Evolutionary conservation across 1,284 basidiomycete species (phyloP).

Genomic region (Testicularia cyperi): DNA sequence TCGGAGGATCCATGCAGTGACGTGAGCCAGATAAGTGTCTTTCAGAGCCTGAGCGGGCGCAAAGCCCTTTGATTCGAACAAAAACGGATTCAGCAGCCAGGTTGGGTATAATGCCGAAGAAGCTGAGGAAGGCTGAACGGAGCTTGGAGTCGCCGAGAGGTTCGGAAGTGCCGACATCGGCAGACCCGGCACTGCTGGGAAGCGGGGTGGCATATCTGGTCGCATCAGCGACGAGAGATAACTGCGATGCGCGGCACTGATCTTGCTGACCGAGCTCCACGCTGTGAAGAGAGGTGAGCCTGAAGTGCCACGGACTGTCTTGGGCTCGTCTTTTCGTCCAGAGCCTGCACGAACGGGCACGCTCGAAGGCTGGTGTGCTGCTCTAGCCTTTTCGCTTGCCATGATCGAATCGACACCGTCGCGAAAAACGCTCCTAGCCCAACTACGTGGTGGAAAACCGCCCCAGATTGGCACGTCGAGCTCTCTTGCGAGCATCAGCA

Average conservation of each 20-base stretch:
- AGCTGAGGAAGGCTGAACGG: too few species aligned
- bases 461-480: slow-evolving; percentile 43
- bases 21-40: slow-evolving; percentile 45
- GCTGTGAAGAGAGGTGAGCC: slow-evolving; percentile 22
- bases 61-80: slow-evolving; percentile 38
- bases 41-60: slow-evolving; percentile 46
- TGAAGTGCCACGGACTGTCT: not conserved
- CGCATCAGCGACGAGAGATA: slow-evolving; percentile 41
- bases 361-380: too few species aligned
- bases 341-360: too few species aligned
- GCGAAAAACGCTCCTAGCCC: slow-evolving; percentile 35
- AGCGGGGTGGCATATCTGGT: slow-evolving; percentile 36
- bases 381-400: slow-evolving; percentile 7
- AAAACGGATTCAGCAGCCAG: slow-evolving; percentile 27
- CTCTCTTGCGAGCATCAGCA: slow-evolving; percentile 46
- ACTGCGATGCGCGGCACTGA: slow-evolving; percentile 39
- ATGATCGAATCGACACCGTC: slow-evolving; percentile 32
- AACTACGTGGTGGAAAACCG: slow-evolving; percentile 44
- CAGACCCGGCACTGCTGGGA: slow-evolving; percentile 20
- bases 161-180: too few species aligned
- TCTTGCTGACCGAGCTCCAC: slow-evolving; percentile 27
- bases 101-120: slow-evolving; percentile 20
- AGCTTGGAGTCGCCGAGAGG: too few species aligned
- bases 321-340: not conserved
- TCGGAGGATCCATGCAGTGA: slow-evolving; percentile 28